These are phyloP conservation scores for Sarocladium strictum DNA, from an alignment of 2,329 filamentous ascomycete species.

Conservation along the genomic window DNA sequence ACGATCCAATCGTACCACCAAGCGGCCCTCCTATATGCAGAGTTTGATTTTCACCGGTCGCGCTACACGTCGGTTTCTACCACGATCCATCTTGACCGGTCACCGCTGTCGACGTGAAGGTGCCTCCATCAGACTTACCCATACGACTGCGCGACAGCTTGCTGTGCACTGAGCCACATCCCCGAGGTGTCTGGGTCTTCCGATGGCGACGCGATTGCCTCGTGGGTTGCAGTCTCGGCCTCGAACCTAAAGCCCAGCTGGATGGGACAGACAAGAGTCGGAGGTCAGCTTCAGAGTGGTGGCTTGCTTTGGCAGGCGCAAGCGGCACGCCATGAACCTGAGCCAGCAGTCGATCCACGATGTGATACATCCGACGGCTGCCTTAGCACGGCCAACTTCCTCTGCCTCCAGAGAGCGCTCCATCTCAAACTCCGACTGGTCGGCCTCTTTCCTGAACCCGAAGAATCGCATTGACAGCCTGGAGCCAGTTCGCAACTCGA, in stretches of 20 bases:
- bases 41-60: not conserved
- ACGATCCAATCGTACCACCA: not conserved
- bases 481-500: conserved; percentile 32
- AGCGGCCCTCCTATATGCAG: not conserved
- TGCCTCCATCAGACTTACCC: no score
- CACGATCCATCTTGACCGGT: not conserved
- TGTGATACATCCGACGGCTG: conserved; percentile 53
- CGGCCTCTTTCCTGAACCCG: conserved; percentile 47
- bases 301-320: not conserved
- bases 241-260: not conserved
- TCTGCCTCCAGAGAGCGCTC: conserved; percentile 4
- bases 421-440: conserved; percentile 29
- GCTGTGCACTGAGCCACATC: no score
- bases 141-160: no score
- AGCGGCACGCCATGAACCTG: conserved; percentile 41
- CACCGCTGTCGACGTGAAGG: no score
- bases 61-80: not conserved
- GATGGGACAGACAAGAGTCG: no score
- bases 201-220: not conserved
- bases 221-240: no score
- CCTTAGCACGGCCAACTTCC: conserved; percentile 28
- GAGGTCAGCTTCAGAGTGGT: not conserved
- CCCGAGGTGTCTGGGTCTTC: no score
- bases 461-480: conserved; percentile 57
- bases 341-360: conserved; percentile 46